Conservation (phyloP, 2,329 filamentous ascomycete genomes). For the Pseudocercospora vitis region DNA sequence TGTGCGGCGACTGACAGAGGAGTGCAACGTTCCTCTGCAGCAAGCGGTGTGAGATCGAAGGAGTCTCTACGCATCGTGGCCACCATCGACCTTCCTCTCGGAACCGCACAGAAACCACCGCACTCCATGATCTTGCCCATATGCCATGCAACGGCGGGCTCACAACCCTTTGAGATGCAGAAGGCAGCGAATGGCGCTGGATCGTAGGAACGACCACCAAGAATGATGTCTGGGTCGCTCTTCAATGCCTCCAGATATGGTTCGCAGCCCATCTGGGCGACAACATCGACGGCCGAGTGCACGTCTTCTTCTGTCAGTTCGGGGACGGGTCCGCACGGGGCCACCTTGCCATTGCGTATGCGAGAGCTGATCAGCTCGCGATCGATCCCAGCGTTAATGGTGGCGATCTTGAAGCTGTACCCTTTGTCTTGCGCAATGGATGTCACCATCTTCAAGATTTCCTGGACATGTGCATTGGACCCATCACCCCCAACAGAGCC, state of each 20-base stretch:
- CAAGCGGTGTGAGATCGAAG: constrained; percentile 52
- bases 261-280: constrained; percentile 16
- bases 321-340: constrained; percentile 8
- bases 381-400: neutral
- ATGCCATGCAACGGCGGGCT: constrained; percentile 35
- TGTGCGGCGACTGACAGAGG: constrained; percentile 54
- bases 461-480: constrained; percentile 45
- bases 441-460: constrained; percentile 44
- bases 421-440: constrained; percentile 30
- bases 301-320: constrained; percentile 17
- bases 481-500: constrained; percentile 53
- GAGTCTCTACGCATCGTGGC: constrained; percentile 42
- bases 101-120: constrained; percentile 49
- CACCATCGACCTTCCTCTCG: constrained; percentile 42
- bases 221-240: constrained; percentile 8
- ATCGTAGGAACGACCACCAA: constrained; percentile 14
- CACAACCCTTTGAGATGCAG: constrained; percentile 1
- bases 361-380: neutral
- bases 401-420: neutral
- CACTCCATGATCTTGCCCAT: constrained; percentile 61
- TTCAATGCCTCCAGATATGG: constrained; percentile 13
- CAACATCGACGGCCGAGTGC: neutral
- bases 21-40: constrained; percentile 46
- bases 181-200: constrained; percentile 9
- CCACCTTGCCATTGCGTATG: neutral